Base-by-base conservation (phyloP, 805 yeast genomes). In the Saccharomycopsis microspora region DNA sequence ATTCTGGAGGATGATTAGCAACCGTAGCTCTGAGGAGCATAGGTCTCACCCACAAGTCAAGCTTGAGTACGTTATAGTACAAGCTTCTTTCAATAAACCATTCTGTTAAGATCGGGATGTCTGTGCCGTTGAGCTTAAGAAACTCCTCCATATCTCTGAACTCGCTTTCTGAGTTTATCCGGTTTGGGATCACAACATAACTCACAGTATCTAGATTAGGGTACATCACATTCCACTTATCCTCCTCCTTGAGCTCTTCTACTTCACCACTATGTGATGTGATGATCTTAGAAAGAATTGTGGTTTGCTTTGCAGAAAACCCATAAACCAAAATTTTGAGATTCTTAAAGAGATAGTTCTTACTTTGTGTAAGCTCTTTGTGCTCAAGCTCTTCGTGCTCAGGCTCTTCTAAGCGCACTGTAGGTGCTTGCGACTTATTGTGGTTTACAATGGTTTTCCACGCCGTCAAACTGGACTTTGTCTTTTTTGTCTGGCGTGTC, bases 51-150 rank as follows among this genome's bases (percentile, higher is more conserved):
- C 95, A 85, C 10, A 65, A 60, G 58, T 82, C 95, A 34, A 61
- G 56, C 10, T 65, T 61, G 5, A 75, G 55, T 41, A 63, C 59
- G 41, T 74, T 71, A 55, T 78, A 78, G 62, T 72, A 80, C 28
- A 85, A 66, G 29, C 84, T 75, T 49, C 95, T 66, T 61, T 86
- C 96, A 8, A 87, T 64, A 54, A 81, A 80, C 84, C 90, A 85
- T 60, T 87, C 95, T 0, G 95, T 85, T 2, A 78, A 74, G 0
- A 79, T 52, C 11, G 57, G 57, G 3, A 58, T 54, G 3, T 50
- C 55, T 52, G 59, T 28, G 36, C 59, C 43, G 4, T 52, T 53
- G 4, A 6, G 27, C 32, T 9, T 4, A 8, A 41, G 30, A 41
- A 28, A n/a, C 11, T 41, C 39, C 7, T 9, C 19, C n/a, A 42